A percentile compares a stretch with the other conserved stretches of the same genome.
phyloP scores from a whole-genome alignment of 2,329 filamentous ascomycete species.

The Curvularia lunata region DNA sequence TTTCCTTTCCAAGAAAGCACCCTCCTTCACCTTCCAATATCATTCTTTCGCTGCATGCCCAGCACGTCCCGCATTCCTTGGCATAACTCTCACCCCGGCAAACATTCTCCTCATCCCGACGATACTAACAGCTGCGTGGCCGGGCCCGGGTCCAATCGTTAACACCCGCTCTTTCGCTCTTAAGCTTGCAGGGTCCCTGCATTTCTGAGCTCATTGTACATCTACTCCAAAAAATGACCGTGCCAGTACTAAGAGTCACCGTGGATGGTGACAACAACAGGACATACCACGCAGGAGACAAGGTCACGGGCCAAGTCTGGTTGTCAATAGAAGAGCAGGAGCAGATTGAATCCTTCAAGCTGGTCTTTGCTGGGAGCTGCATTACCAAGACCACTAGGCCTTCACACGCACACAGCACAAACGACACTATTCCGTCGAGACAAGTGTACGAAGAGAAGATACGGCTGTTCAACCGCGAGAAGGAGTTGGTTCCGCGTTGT shows the following conservation, averaged over 20 bases:
- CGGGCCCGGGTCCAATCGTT: conserved; percentile 27
- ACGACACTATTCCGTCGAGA: conserved; percentile 21
- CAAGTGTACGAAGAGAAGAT: conserved; percentile 39
- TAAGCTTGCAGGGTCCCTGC: conserved; percentile 40
- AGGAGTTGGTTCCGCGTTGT: conserved; percentile 27
- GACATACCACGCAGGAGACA: conserved; percentile 42
- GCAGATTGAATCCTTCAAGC: conserved; percentile 35
- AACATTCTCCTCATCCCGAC: conserved; percentile 39
- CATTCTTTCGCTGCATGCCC: conserved; percentile 35
- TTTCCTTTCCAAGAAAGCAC: conserved; percentile 24
- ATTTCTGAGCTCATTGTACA: conserved; percentile 25
- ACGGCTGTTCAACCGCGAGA: conserved; percentile 39
- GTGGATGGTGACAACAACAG: conserved; percentile 41
- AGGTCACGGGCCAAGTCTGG: conserved; percentile 43
- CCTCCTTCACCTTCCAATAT: conserved; percentile 30
- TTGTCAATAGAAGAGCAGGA: conserved; percentile 37
- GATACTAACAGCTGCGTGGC: conserved; percentile 38
- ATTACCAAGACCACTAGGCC: conserved; percentile 43
- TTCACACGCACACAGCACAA: conserved; percentile 26
- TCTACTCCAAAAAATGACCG: conserved; percentile 31
- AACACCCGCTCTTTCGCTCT: conserved; percentile 11
- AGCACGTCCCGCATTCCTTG: conserved; percentile 39
- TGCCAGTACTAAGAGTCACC: conserved; percentile 36
- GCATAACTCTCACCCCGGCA: conserved; percentile 34
- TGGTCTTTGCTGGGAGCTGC: conserved; percentile 42